Evolutionary conservation across 1,284 basidiomycete species (phyloP).

Genomic region (Porodaedalea pini): DNA sequence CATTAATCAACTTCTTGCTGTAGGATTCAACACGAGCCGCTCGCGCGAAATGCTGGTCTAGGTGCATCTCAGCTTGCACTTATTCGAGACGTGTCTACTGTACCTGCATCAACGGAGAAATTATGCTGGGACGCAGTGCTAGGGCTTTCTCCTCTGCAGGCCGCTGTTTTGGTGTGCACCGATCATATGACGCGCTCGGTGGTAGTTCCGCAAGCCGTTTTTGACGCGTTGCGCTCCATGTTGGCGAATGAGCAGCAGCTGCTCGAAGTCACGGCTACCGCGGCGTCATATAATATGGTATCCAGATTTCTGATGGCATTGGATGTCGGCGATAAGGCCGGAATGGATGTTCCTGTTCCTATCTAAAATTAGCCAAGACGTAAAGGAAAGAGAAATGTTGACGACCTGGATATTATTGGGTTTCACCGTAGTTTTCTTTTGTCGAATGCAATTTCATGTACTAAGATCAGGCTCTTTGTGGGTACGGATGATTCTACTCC

Average conservation of each 20-base stretch:
- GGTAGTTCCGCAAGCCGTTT: constrained; percentile 36
- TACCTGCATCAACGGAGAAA: constrained; percentile 29
- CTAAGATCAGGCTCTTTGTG: too few relatives aligned
- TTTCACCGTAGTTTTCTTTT: too few relatives aligned
- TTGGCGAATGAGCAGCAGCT: constrained; percentile 39
- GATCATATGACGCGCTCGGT: constrained; percentile 45
- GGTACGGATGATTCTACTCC: too few relatives aligned
- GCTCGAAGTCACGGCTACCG: constrained; percentile 46
- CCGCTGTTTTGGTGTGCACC: constrained; percentile 44
- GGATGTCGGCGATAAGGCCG: constrained; percentile 47
- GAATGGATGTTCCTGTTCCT: constrained; percentile 26
- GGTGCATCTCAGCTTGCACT: constrained; percentile 43
- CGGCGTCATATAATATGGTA: constrained; percentile 54
- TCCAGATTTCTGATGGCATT: constrained; percentile 51
- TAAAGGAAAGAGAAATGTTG: not conserved
- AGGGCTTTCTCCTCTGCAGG: constrained; percentile 38
- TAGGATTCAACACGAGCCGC: constrained; percentile 48
- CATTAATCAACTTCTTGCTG: not conserved
- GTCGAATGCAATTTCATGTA: too few relatives aligned
- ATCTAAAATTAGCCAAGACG: not conserved
- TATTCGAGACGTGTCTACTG: constrained; percentile 39
- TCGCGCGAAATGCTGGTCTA: constrained; percentile 44
- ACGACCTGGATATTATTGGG: not conserved
- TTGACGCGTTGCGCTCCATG: constrained; percentile 31
- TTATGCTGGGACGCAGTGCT: not conserved